Percentiles rank a stretch among this genome's conserved stretches.
These are phyloP conservation scores for Rhodotorula sphaerocarpa DNA, from an alignment of 768 basidiomycete species.

Conservation along the genomic window DNA sequence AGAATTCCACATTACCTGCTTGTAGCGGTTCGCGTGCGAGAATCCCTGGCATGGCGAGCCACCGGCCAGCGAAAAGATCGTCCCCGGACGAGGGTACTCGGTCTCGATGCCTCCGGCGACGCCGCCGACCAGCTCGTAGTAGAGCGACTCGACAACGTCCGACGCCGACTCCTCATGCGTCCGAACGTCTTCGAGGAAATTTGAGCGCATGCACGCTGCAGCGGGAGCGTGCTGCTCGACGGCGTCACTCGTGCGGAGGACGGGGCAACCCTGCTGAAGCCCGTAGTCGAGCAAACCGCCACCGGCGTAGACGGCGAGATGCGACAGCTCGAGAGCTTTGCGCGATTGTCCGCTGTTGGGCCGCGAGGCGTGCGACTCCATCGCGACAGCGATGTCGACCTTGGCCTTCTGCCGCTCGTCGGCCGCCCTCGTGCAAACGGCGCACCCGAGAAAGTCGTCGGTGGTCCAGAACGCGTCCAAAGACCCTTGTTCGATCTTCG, in stretches of 20 bases:
- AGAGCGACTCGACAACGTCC: not conserved
- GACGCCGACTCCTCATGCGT: not conserved
- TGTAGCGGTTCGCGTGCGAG: not conserved
- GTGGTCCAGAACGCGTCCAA: too few relatives aligned
- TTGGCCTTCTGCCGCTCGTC: too few relatives aligned
- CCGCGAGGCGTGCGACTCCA: not conserved
- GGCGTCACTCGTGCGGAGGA: not conserved
- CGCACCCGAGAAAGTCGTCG: too few relatives aligned
- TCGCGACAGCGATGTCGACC: too few relatives aligned
- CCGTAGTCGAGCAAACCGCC: not conserved
- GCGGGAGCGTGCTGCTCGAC: not conserved
- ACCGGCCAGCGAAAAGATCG: not conserved
- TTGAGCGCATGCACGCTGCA: not conserved
- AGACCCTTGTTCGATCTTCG: too few relatives aligned
- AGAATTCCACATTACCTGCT: not conserved
- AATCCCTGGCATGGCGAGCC: slow-evolving; percentile 9
- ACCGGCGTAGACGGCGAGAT: not conserved
- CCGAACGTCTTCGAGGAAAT: not conserved
- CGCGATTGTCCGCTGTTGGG: too few relatives aligned
- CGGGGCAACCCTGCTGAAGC: not conserved
- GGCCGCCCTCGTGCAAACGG: too few relatives aligned
- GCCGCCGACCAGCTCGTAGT: not conserved
- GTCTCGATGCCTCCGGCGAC: not conserved
- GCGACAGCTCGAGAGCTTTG: not conserved
- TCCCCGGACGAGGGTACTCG: not conserved